A percentile compares a stretch with the other conserved stretches of the same genome.
Evolutionary conservation across 306 rosid genomes (phyloP).

Genomic region (Sphenostylis stenocarpa): DNA sequence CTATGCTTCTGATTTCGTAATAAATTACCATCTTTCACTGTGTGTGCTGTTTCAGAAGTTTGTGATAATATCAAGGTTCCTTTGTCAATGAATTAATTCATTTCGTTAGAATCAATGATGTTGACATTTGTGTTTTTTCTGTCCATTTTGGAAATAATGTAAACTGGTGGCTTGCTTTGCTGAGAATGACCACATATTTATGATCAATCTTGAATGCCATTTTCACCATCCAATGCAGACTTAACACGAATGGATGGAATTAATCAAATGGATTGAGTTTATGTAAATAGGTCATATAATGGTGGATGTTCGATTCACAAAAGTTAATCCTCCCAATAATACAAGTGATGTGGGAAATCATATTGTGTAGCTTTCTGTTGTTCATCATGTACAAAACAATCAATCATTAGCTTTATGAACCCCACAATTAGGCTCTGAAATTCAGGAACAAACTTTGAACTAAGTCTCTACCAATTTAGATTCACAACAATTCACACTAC

Average conservation of each 20-base stretch:
- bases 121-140: not conserved
- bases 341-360: not conserved
- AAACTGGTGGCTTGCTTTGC: too few species aligned
- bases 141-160: too few species aligned
- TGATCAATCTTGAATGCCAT: not conserved
- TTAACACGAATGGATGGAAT: too few species aligned
- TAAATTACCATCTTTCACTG: not conserved
- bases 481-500: not conserved
- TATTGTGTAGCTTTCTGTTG: not conserved
- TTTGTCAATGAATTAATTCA: too few species aligned
- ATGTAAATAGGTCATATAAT: not conserved
- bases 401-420: not conserved
- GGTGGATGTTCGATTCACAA: not conserved
- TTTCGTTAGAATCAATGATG: not conserved
- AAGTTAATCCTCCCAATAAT: not conserved
- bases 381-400: not conserved
- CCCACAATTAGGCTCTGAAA: not conserved
- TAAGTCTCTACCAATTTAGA: not conserved
- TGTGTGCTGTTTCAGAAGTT: not conserved
- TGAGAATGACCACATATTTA: not conserved
- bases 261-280: not conserved
- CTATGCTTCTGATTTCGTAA: not conserved
- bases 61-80: not conserved
- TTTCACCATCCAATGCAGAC: not conserved
- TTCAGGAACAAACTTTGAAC: not conserved